Conservation (phyloP, 192 early-diverging fungal genomes). For the Coemansia sp. region DNA sequence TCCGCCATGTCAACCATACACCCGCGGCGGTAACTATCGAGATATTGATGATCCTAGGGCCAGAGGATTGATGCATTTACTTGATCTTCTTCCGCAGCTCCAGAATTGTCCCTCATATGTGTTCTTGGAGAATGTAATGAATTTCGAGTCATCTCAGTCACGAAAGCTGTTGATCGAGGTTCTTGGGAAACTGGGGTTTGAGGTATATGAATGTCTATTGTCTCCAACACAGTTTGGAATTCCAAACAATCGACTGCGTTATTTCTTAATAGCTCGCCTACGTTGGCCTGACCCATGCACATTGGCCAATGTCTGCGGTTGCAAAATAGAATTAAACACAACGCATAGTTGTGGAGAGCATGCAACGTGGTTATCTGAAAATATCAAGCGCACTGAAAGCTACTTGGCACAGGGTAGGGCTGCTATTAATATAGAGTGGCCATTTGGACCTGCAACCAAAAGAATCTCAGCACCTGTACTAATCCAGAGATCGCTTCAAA, state of each 20-base stretch:
- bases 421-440: constrained; percentile 29
- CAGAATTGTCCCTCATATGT: constrained; percentile 17
- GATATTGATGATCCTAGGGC: constrained; percentile 59
- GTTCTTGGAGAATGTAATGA: constrained; percentile 52
- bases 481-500: neutral
- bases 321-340: neutral
- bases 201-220: constrained; percentile 35
- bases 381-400: constrained; percentile 6
- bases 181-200: constrained; percentile 31
- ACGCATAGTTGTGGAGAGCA: neutral
- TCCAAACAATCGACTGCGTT: constrained; percentile 42
- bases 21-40: constrained; percentile 71
- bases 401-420: constrained; percentile 26
- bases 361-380: constrained; percentile 1
- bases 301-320: neutral
- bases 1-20: constrained; percentile 90
- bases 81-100: constrained; percentile 31
- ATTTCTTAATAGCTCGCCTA: constrained; percentile 31
- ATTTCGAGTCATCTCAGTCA: constrained; percentile 50
- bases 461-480: neutral
- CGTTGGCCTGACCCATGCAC: constrained; percentile 1
- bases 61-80: constrained; percentile 38
- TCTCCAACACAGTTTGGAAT: constrained; percentile 47
- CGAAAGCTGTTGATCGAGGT: constrained; percentile 23
- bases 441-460: constrained; percentile 24